Evolutionary conservation across 2,329 filamentous ascomycete species (phyloP).

Genomic region (Colletotrichum shisoi): DNA sequence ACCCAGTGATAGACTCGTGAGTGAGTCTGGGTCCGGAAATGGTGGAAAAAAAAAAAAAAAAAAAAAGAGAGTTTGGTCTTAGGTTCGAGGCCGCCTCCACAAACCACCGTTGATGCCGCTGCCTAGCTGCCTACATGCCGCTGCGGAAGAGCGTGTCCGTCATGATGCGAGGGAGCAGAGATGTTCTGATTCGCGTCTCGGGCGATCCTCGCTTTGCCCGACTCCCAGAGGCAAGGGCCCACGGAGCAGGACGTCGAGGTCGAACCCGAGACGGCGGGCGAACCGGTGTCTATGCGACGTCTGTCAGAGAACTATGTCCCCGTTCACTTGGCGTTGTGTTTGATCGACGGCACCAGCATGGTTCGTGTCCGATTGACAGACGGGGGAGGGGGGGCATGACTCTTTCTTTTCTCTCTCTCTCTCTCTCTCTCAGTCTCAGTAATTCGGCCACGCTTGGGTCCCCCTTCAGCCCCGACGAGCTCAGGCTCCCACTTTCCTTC

Average conservation of each 20-base stretch:
- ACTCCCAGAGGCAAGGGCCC: constrained; percentile 12
- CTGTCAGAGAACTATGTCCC: constrained; percentile 12
- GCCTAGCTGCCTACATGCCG: constrained; percentile 1
- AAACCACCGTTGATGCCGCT: neutral
- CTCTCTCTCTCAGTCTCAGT: neutral
- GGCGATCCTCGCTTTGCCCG: constrained; percentile 3
- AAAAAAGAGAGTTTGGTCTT: constrained; percentile 11
- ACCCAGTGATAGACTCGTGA: neutral
- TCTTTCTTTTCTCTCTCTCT: neutral
- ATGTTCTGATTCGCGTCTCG: neutral
- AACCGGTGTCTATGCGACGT: constrained; percentile 10
- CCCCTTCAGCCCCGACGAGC: neutral
- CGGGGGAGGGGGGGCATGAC: neutral
- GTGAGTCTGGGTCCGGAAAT: constrained; percentile 4
- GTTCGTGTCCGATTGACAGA: neutral
- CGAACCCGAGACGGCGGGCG: constrained; percentile 8
- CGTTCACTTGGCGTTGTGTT: constrained; percentile 11
- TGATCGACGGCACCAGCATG: constrained; percentile 19
- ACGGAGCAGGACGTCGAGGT: neutral
- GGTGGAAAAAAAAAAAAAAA: constrained; percentile 8
- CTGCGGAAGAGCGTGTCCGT: neutral
- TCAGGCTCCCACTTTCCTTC: neutral
- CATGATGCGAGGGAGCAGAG: neutral
- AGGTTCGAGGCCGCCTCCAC: constrained; percentile 26
- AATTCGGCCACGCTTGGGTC: no score